phyloP scores from a whole-genome alignment of 176 grass and related monocot species.

The Rhynchospora pubera region DNA sequence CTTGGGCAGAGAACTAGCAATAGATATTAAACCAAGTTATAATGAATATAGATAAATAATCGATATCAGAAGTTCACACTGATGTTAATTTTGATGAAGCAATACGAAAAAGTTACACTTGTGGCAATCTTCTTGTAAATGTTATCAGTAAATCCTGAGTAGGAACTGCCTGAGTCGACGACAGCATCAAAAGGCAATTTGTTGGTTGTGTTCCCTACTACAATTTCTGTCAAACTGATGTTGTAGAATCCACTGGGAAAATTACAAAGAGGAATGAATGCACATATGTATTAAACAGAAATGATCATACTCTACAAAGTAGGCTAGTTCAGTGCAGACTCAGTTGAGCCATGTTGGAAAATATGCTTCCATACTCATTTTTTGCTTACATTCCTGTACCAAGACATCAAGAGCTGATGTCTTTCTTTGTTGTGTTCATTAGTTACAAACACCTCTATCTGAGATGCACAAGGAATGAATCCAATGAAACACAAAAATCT shows the following conservation, averaged over 20 bases:
- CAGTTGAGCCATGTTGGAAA: no score
- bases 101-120: constrained; percentile 26
- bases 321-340: no score
- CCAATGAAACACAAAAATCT: neutral
- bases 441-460: neutral
- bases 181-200: constrained; percentile 36
- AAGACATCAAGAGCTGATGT: neutral
- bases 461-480: neutral
- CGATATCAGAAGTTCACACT: neutral
- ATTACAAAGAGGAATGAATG: neutral
- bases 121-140: constrained; percentile 32
- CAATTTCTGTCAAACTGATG: constrained; percentile 48
- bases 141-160: constrained; percentile 45
- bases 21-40: neutral
- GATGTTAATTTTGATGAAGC: neutral
- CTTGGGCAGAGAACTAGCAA: constrained; percentile 20
- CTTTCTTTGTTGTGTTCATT: neutral
- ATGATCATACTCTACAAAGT: no score
- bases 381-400: neutral
- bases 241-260: constrained; percentile 44
- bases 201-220: constrained; percentile 3
- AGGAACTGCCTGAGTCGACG: constrained; percentile 65
- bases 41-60: neutral
- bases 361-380: no score
- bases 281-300: neutral